Base-by-base conservation (phyloP, 1,284 basidiomycete genomes). In the Kwoniella shivajii region DNA sequence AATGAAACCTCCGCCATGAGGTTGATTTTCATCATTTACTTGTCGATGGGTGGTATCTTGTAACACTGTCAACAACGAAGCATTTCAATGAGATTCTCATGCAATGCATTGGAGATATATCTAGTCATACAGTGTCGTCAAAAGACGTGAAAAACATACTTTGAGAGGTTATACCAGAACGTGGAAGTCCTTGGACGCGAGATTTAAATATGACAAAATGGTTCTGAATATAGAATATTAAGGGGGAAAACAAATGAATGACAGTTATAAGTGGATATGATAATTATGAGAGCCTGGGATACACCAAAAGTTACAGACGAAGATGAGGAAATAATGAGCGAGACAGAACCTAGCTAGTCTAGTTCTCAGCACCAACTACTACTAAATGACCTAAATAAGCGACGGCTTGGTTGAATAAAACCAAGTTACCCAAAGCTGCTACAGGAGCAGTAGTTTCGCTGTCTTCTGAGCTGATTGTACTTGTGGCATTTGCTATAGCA, bases 371-470 rank as follows among this genome's bases (percentile, higher is more conserved):
- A 22, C 67, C 71, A 29, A 69, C 61, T 29, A 71, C 71, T 50
- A 75, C 60, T 39, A 77, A 59, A 54, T 68, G 56, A 43, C 76
- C 76, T 18, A 73, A 51, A 36, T 66, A 56, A 16, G 70, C 63
- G 6, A 75, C 72, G 14, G 65, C 63, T 47, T 70, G 64, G 59
- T 67, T 71, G 48, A 76, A 46, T n/a, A 60, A 16, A 20, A 67
- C 66, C 31, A 76, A 56, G 56, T 69, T 72, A 44, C 71, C 68
- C 13, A 64, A 20, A 5, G 51, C 26, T 6, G 31, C 24, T 26
- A 56, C 56, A 43, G 43, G 31, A 6, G 30, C 48, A 29, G 61
- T 47, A n/a, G 50, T 43, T 29, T 57, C 37, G 16, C 52, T 22
- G 14, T 47, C 36, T 10, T 44, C 46, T 24, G 49, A 30, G 10